Evolutionary conservation across 2,329 filamentous ascomycete species (phyloP).

Genomic region (Westerdykella sp.): DNA sequence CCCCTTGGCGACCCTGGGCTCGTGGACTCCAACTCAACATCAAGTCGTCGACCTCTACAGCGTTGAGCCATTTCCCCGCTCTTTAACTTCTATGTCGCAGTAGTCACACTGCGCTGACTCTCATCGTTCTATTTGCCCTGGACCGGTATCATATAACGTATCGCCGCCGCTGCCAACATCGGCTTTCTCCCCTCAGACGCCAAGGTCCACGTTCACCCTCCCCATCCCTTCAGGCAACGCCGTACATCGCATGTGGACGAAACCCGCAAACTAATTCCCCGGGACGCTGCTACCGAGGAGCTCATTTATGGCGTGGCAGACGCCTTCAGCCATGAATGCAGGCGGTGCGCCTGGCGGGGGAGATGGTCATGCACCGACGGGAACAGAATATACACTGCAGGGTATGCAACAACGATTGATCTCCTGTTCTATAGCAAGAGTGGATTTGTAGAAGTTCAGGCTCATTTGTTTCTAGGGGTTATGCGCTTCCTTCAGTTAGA

Average conservation of each 20-base stretch:
- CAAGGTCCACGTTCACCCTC: conserved; percentile 19
- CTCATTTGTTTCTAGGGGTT: conserved; percentile 57
- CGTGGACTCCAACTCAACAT: too few relatives aligned
- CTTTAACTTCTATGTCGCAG: too few relatives aligned
- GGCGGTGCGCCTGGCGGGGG: conserved; percentile 47
- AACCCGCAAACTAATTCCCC: conserved; percentile 6
- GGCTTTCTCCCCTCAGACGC: too few relatives aligned
- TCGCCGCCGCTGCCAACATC: too few relatives aligned
- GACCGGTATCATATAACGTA: too few relatives aligned
- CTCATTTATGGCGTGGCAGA: conserved; percentile 62
- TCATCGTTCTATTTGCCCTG: too few relatives aligned
- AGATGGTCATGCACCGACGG: conserved; percentile 48
- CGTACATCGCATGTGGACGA: conserved; percentile 15
- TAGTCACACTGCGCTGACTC: too few relatives aligned
- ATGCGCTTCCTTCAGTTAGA: conserved; percentile 99
- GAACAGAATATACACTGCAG: conserved; percentile 67
- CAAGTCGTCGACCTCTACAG: too few relatives aligned
- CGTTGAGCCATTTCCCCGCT: too few relatives aligned
- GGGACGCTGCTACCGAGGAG: conserved; percentile 12
- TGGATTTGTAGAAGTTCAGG: neutral
- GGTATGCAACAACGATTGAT: conserved; percentile 42
- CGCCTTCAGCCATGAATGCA: conserved; percentile 56
- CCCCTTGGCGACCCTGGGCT: too few relatives aligned
- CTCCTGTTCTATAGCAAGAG: neutral
- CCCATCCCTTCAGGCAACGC: too few relatives aligned